These are phyloP conservation scores for Colletotrichum melonis DNA, from an alignment of 2,329 filamentous ascomycete genomes.

Conservation along the genomic window DNA sequence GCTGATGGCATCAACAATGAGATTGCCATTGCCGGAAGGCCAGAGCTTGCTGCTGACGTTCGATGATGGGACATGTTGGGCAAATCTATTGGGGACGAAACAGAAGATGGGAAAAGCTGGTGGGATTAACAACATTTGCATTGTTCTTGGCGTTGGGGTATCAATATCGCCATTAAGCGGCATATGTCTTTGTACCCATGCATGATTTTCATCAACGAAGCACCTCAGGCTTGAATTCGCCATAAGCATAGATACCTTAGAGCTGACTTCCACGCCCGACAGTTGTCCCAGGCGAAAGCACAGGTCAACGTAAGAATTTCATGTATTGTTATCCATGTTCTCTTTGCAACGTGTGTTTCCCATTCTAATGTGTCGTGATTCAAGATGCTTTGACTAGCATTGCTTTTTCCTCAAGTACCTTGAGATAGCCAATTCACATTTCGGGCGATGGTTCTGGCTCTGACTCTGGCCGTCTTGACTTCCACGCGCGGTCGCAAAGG, in stretches of 20 bases:
- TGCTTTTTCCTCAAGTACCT: too few species aligned
- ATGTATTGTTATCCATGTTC: background rate
- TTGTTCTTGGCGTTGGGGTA: conserved; percentile 19
- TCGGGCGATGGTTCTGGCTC: too few species aligned
- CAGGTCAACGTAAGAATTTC: background rate
- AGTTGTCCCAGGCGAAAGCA: background rate
- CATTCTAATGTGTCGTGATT: background rate
- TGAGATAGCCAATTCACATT: background rate
- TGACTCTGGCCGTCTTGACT: too few species aligned
- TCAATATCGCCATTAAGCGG: background rate
- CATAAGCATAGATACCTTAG: background rate
- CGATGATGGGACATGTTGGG: conserved; percentile 3
- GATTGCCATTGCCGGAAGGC: conserved; percentile 67
- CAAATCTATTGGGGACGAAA: background rate
- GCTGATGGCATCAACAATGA: conserved; percentile 70
- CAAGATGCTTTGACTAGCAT: too few species aligned
- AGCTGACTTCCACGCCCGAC: background rate
- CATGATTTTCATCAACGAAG: background rate
- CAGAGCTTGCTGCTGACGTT: conserved; percentile 33
- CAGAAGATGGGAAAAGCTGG: background rate
- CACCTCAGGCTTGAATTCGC: background rate
- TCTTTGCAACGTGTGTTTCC: background rate
- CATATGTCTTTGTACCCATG: background rate
- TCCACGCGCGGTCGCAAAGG: background rate
- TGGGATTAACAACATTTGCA: conserved; percentile 3